Base-by-base conservation (phyloP, 768 basidiomycete species). In the Mycena leptocephala region DNA sequence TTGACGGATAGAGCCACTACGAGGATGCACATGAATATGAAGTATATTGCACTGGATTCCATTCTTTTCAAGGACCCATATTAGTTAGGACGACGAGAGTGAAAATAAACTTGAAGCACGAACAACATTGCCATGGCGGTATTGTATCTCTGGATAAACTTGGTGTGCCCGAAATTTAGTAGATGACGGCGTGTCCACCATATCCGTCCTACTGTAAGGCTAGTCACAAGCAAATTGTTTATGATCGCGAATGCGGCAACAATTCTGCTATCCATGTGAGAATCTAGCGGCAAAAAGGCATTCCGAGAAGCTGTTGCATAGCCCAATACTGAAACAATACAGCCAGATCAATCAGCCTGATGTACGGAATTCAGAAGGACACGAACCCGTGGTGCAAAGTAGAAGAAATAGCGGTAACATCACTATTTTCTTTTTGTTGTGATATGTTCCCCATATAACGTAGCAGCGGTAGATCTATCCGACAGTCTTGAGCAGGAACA, bases 41-140 rank as follows among this genome's bases (percentile, higher is more conserved):
- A 41, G 18, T 41, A 41, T 41, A 41, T 41, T 18, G 18, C 39
- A 18, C 39, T 41, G 39, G 39, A 41, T 18, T 41, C 39, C 18
- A 41, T 9, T 18, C 39, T 41, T 41, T 18, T 41, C 39, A 41
- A 18, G 39, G 39, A n/a, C n/a, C n/a, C n/a, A n/a, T n/a, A n/a
- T n/a, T n/a, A n/a, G n/a, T n/a, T n/a, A n/a, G n/a, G n/a, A n/a
- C n/a, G n/a, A n/a, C n/a, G n/a, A n/a, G n/a, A n/a, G n/a, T n/a
- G n/a, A n/a, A n/a, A n/a, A n/a, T n/a, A n/a, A n/a, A n/a, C n/a
- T n/a, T n/a, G n/a, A n/a, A n/a, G n/a, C n/a, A 71, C 70, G 24
- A 16, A 71, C 70, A 71, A 10, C 32, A 71, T 53, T 28, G 59
- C 14, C 26, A 71, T 51, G 8, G 70, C 70, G 22, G 28, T 71